Conservation (phyloP, 208 protist species). For the Balamuthia mandrillaris region DNA sequence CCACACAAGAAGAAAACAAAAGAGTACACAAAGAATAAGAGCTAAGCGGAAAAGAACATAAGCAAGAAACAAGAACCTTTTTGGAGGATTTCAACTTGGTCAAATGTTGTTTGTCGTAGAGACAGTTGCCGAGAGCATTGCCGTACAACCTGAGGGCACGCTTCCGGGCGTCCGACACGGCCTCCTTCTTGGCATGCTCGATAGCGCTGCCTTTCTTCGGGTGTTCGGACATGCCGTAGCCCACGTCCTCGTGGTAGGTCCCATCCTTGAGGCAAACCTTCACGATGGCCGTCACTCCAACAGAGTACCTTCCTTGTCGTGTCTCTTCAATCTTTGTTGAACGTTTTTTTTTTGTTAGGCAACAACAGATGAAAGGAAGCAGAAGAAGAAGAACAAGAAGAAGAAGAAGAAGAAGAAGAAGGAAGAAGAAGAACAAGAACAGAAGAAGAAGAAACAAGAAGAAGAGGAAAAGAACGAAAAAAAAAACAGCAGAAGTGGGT, state of each 20-base stretch:
- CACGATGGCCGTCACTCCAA: constrained; percentile 58
- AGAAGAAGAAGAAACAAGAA: background rate
- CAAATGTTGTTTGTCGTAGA: constrained; percentile 67
- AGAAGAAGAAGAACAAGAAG: background rate
- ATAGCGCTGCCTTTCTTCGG: constrained; percentile 59
- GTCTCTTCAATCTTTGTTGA: constrained; percentile 44
- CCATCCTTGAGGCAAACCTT: constrained; percentile 69
- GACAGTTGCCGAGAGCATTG: constrained; percentile 61
- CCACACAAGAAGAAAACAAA: too few species aligned
- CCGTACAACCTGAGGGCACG: constrained; percentile 67
- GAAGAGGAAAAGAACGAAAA: background rate
- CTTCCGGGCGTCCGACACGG: constrained; percentile 68
- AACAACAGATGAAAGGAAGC: too few species aligned
- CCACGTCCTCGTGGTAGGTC: constrained; percentile 69
- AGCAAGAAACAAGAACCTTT: too few species aligned
- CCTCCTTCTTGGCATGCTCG: constrained; percentile 70
- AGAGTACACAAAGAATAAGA: too few species aligned
- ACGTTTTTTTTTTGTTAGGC: too few species aligned
- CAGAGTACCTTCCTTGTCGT: constrained; percentile 28
- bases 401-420: background rate
- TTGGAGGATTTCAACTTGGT: constrained; percentile 24
- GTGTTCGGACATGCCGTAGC: constrained; percentile 62
- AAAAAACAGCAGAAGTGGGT: background rate
- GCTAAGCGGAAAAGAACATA: too few species aligned
- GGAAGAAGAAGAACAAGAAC: background rate